Percentiles rank a stretch among this genome's conserved stretches.
phyloP scores from a whole-genome alignment of 768 basidiomycete genomes.

The Trametes sanguinea region DNA sequence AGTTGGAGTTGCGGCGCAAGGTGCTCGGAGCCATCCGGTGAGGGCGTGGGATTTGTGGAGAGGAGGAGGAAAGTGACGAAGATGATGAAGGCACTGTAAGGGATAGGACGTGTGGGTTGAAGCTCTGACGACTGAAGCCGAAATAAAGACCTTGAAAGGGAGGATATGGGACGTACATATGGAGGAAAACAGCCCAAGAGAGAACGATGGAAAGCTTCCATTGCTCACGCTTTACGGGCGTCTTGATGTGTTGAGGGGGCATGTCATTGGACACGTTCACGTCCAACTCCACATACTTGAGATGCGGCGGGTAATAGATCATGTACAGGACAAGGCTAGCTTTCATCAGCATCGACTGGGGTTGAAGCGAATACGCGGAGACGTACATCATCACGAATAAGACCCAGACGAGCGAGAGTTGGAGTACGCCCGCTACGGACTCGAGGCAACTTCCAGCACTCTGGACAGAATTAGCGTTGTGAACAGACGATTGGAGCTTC shows the following conservation, averaged over 20 bases:
- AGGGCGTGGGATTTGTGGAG: conserved; percentile 41
- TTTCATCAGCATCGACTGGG: no score
- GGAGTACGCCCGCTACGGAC: conserved; percentile 77
- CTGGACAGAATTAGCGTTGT: conserved; percentile 37
- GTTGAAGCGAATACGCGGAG: no score
- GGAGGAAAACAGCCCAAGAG: conserved; percentile 67
- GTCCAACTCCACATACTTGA: conserved; percentile 63
- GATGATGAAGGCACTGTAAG: conserved; percentile 51
- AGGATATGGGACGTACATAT: conserved; percentile 63
- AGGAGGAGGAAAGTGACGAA: conserved; percentile 67
- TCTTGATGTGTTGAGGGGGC: conserved; percentile 47
- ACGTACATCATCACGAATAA: conserved; percentile 83
- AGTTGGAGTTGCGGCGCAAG: conserved; percentile 42
- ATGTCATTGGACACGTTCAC: conserved; percentile 45
- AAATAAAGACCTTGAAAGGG: neutral
- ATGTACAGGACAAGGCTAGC: conserved; percentile 90
- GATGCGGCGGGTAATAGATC: conserved; percentile 84
- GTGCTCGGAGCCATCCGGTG: conserved; percentile 32
- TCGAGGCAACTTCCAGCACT: conserved; percentile 73
- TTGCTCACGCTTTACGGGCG: conserved; percentile 55
- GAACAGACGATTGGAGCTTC: neutral
- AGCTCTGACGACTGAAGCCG: no score
- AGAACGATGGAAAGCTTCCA: conserved; percentile 82
- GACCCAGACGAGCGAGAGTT: conserved; percentile 82
- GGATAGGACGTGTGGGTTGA: no score